A percentile compares a stretch with the other conserved stretches of the same genome.
phyloP scores from a whole-genome alignment of 495 filamentous ascomycete genomes.

The Penicillium diatomitis region DNA sequence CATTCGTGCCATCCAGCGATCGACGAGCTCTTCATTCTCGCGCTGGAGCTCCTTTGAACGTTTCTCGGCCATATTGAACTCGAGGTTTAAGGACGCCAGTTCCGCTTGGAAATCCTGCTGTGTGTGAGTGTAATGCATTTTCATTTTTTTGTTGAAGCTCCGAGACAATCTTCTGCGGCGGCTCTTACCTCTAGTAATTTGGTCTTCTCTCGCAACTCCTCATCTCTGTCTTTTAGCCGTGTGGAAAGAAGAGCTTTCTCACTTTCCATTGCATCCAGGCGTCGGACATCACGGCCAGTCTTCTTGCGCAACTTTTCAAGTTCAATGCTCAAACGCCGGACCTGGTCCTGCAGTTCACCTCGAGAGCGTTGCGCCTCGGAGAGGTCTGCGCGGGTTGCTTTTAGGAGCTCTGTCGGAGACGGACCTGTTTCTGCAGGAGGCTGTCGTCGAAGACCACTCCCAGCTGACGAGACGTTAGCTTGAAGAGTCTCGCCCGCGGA shows the following conservation, averaged over 20 bases:
- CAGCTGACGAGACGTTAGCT: slow-evolving; percentile 7
- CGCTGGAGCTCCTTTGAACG: slow-evolving; percentile 53
- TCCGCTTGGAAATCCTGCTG: slow-evolving; percentile 79
- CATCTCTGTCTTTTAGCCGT: slow-evolving; percentile 68
- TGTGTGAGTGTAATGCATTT: not conserved
- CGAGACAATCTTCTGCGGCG: too few relatives aligned
- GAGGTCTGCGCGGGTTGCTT: slow-evolving; percentile 52
- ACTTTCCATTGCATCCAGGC: slow-evolving; percentile 50
- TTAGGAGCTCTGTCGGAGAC: slow-evolving; percentile 28
- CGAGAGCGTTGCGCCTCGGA: slow-evolving; percentile 67
- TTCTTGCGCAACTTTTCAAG: slow-evolving; percentile 50
- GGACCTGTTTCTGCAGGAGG: slow-evolving; percentile 9
- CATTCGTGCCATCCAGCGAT: slow-evolving; percentile 85
- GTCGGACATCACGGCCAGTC: slow-evolving; percentile 43
- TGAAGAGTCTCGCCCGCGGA: slow-evolving; percentile 9
- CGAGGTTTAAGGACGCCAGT: slow-evolving; percentile 70
- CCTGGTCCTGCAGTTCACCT: slow-evolving; percentile 50
- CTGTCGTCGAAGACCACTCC: slow-evolving; percentile 18
- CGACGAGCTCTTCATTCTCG: slow-evolving; percentile 85
- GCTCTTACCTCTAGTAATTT: slow-evolving; percentile 62
- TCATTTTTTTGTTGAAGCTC: too few relatives aligned
- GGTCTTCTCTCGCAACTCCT: slow-evolving; percentile 74
- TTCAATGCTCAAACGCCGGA: slow-evolving; percentile 52
- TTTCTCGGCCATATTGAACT: slow-evolving; percentile 79
- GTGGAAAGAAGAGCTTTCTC: slow-evolving; percentile 52